Evolutionary conservation across 495 filamentous ascomycete genomes (phyloP), one percentile per base, ranked within the genome.

Genomic region (Hypoxylon trugodes): DNA sequence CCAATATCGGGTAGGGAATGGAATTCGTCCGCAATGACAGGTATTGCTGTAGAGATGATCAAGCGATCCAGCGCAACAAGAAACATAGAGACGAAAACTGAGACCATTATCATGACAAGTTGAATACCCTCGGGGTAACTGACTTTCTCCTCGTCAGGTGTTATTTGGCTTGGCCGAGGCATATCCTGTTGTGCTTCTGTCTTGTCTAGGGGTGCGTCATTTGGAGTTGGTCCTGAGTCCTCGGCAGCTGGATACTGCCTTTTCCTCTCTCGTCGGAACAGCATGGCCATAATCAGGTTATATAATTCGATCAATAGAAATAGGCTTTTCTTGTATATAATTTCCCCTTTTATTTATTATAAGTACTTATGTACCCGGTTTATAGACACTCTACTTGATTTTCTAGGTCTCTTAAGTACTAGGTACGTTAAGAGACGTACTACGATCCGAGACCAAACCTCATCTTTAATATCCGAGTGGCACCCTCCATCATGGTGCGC

Each of bases 11-110:
- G 57, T 8, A 81, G 67, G 1, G 77, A 76, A 42, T 77, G 38
- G 59, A 82, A 82, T 6, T 80, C 74, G 32, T 79, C 69, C 2
- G 78, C 79, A 47, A 81, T 86, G 26, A 73, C 66, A 6, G 81
- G 82, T 22, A 84, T 82, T 18, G 82, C 82, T 1, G 77, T 79
- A 6, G 55, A 49, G 33, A 59, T 35, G 22, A 54, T 78, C 24
- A 76, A 69, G 6, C 74, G 72, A 65, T 79, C 77, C 68, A 77
- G 61, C 38, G 74, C 66, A 37, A 77, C 65, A 7, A 76, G 63
- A 43, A 78, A 76, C 59, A 76, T 68, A 28, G 68, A 68, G 25
- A 72, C 62, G 42, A 73, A 74, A 16, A 73, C 61, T 1, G 74
- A 74, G 4, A 62, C 7, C 22, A 77, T 24, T 2, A 77, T 32